Base-by-base conservation (phyloP, 2,329 filamentous ascomycete species). In the Ophiostoma ips region DNA sequence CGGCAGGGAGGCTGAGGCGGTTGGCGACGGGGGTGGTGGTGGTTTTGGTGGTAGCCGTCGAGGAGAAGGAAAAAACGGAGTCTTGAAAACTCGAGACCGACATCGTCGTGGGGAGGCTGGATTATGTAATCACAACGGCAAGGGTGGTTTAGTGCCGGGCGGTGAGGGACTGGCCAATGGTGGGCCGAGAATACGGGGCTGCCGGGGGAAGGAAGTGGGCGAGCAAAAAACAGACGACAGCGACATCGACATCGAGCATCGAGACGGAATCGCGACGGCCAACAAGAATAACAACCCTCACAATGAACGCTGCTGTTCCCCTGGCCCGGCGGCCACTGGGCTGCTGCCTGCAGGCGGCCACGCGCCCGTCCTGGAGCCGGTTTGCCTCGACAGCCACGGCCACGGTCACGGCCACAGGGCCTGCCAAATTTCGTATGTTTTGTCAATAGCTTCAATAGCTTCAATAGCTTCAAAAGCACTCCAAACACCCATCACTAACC, bases 121-220 rank as follows among this genome's bases (percentile, higher is more conserved):
- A 21, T 24, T 12, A 28, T 16, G 10, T 2, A 43, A 21, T 13
- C 13, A 13, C 31, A 44, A 44, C 31, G 31, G 43, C n/a, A 11
- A 34, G 37, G 40, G n/a, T n/a, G n/a, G n/a, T n/a, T n/a, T 53
- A 52, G 28, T 54, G 52, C 50, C 50, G 52, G 52, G 52, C 52
- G 52, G 52, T 53, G 52, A 51, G 43, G 3, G 1, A 12, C n/a
- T 12, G 58, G 38, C 66, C 66, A 68, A 68, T 68, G 62, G 66
- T 30, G 50, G 33, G 7, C n/a, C 44, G 44, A 55, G 53, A 55
- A 57, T 55, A 33, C 41, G 41, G 18, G 12, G 28, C 18, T 13
- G 18, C 12, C 37, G 37, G 12, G 12, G 3, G 18, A 18, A 45
- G 30, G 34, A 21, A 19, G 13, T 15, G 24, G 43, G 5, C 19